phyloP scores from a whole-genome alignment of 495 filamentous ascomycete genomes.

The Glutinoglossum americanum region DNA sequence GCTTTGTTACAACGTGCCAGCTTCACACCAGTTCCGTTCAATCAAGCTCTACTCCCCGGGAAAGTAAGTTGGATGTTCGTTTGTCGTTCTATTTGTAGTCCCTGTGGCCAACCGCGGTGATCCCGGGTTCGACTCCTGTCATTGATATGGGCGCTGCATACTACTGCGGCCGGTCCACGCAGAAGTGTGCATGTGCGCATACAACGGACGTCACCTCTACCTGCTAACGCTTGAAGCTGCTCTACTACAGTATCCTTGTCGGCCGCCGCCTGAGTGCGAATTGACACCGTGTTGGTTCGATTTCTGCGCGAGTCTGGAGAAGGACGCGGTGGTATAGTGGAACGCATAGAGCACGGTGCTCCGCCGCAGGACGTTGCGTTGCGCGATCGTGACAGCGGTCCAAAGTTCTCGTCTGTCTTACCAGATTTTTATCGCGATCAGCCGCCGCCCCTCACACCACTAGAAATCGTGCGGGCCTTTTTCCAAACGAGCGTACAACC shows the following conservation, averaged over 20 bases:
- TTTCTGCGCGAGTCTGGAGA: background rate
- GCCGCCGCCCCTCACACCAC: slow-evolving; percentile 1
- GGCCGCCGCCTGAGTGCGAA: background rate
- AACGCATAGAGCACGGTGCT: background rate
- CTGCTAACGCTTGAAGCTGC: background rate
- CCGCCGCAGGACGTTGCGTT: background rate
- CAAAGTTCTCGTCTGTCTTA: background rate
- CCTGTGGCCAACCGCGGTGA: background rate
- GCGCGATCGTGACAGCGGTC: background rate
- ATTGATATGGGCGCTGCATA: background rate
- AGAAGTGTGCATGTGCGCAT: background rate
- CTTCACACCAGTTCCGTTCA: background rate
- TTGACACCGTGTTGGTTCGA: background rate
- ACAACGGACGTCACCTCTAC: background rate
- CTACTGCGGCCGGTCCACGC: slow-evolving; percentile 1
- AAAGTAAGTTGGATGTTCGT: background rate
- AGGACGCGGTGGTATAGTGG: background rate
- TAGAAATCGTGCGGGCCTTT: background rate
- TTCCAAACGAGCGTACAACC: slow-evolving; percentile 2
- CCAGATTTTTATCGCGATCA: slow-evolving; percentile 1
- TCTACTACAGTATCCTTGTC: background rate
- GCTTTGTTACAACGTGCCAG: background rate
- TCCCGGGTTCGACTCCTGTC: background rate
- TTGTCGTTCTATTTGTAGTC: background rate
- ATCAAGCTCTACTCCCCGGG: background rate